These are phyloP conservation scores for Cinnamomum micranthum DNA, from an alignment of 164 flowering plant species.

Conservation along the genomic window DNA sequence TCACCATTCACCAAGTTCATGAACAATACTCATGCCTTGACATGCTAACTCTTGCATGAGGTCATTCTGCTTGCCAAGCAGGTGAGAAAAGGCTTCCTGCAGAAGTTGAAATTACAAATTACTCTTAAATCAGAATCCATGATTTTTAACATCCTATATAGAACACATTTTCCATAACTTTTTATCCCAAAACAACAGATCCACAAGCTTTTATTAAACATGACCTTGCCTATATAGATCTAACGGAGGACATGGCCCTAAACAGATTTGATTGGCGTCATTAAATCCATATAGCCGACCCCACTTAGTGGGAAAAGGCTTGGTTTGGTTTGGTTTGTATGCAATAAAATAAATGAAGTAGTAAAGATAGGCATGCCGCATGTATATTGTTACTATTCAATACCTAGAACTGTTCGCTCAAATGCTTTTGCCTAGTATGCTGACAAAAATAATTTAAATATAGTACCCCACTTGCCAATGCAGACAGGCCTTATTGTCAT, in stretches of 20 bases:
- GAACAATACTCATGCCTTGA: constrained; percentile 97
- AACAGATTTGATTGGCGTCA: too few species aligned
- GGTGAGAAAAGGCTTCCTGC: constrained; percentile 95
- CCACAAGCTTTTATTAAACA: background rate
- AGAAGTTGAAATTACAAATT: constrained; percentile 9
- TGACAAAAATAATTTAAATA: too few species aligned
- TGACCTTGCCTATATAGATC: too few species aligned
- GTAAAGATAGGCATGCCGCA: background rate
- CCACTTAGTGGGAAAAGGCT: too few species aligned
- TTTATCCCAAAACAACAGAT: background rate
- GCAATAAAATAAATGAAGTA: background rate
- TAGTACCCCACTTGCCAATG: background rate
- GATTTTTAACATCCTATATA: background rate
- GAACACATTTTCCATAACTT: background rate
- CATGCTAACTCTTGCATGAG: constrained; percentile 98
- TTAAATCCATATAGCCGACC: too few species aligned
- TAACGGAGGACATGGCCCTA: too few species aligned
- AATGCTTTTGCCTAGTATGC: background rate
- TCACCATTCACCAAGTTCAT: constrained; percentile 98
- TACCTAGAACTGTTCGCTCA: background rate
- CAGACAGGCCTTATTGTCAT: too few species aligned
- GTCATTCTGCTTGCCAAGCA: constrained; percentile 91
- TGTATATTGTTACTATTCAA: too few species aligned
- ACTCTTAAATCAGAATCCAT: too few species aligned
- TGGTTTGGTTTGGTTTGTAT: too few species aligned